Evolutionary conservation across 139 green algal genomes (phyloP).

Genomic region (Spirogloea muscicola): DNA sequence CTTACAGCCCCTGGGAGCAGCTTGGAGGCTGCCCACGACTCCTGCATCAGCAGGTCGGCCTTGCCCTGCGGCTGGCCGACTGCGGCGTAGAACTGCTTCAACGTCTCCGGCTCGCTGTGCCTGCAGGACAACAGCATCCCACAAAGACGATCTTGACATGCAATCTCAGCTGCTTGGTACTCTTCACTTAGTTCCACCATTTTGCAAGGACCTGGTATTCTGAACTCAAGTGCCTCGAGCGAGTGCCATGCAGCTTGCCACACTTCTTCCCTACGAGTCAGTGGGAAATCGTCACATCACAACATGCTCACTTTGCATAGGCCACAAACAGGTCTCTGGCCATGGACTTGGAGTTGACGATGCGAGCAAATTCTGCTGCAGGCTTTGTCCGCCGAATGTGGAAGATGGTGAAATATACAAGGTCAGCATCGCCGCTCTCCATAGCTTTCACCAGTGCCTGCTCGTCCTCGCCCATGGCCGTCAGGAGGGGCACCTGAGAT

Average conservation of each 20-base stretch:
- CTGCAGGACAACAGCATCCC: too few relatives aligned
- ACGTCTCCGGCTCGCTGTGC: slow-evolving; percentile 22
- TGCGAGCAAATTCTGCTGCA: slow-evolving; percentile 19
- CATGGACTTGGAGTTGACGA: slow-evolving; percentile 26
- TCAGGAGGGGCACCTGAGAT: slow-evolving; percentile 69
- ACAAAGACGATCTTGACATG: too few relatives aligned
- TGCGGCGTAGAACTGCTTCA: slow-evolving; percentile 38
- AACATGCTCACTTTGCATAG: slow-evolving; percentile 39
- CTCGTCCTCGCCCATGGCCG: slow-evolving; percentile 55
- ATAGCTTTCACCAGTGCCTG: slow-evolving; percentile 65
- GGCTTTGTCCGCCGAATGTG: slow-evolving; percentile 33
- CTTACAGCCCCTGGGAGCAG: too few relatives aligned
- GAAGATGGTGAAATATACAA: slow-evolving; percentile 67
- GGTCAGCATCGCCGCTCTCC: slow-evolving; percentile 74
- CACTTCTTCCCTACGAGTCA: too few relatives aligned
- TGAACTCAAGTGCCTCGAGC: too few relatives aligned
- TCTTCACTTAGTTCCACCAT: too few relatives aligned
- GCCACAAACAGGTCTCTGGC: slow-evolving; percentile 42
- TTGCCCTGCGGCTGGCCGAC: slow-evolving; percentile 11
- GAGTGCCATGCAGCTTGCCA: too few relatives aligned
- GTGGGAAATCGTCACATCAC: too few relatives aligned
- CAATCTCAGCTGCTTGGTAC: too few relatives aligned
- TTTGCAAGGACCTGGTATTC: too few relatives aligned
- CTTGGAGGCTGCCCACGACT: slow-evolving; percentile 1
- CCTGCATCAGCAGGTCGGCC: background rate